Base-by-base conservation (phyloP, 139 green algal species). In the Volvox reticuliferus region DNA sequence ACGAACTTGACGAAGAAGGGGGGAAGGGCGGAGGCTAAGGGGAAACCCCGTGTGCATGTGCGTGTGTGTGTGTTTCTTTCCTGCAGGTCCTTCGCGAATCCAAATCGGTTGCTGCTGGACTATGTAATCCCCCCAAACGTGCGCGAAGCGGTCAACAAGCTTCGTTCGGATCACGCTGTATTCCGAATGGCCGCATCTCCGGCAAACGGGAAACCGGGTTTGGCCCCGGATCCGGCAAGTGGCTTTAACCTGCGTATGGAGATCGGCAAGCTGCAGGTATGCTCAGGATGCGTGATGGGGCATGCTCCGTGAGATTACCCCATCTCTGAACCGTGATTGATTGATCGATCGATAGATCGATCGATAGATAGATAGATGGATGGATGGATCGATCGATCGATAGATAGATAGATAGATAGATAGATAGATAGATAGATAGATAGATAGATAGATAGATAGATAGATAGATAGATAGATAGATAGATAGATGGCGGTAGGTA, bases 251-350 rank as follows among this genome's bases (percentile, higher is more conserved):
- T 92, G 50, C 84, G 69, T n/a, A 80, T 33, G 22, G 89, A 80
- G 35, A 92, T 92, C 44, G 26, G 50, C 50, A 92, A 92, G 30
- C 71, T 92, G 55, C 80, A 92, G 88, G 88, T 92, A 37, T 32
- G 71, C 21, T 2, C 9, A 9, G 44, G 9, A 55, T 55, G 44
- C 44, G 44, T 55, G 9, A 55, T 55, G 44, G 44, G 5, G 44
- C 44, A 55, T 55, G 44, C 44, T 55, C 44, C 44, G 5, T 55
- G 44, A 9, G 44, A 9, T 55, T 55, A 55, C 9, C 44, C 44
- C 44, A 9, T 9, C 44, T 14, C 9, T 9, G 9, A 55, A 55
- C 44, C 44, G 44, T 14, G 44, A 55, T 55, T 14, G 44, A 55
- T 55, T 14, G 44, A 55, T 55, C 5, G 44, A 55, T 55, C 5